Evolutionary conservation across 2,329 filamentous ascomycete genomes (phyloP).

Genomic region (Stemphylium vesicarium): DNA sequence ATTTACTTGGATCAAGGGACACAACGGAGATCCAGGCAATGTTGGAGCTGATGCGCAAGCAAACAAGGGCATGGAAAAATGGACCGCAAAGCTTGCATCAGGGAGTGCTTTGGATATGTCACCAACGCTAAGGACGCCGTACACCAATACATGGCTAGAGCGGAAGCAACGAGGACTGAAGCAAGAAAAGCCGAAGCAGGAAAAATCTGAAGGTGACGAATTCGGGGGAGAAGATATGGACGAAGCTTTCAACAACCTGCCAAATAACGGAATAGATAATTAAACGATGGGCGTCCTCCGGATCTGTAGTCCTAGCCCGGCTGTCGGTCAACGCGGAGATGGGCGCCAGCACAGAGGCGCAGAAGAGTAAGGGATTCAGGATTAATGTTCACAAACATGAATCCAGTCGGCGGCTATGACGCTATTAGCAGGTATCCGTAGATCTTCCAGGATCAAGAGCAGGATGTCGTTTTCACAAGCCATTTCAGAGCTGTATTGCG

Average conservation of each 20-base stretch:
- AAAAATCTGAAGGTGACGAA: background rate
- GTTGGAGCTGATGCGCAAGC: slow-evolving; percentile 71
- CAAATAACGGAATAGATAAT: background rate
- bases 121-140: slow-evolving; percentile 7
- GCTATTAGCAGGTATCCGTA: no score
- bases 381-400: background rate
- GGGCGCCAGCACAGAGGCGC: background rate
- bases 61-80: slow-evolving; percentile 8
- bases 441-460: no score
- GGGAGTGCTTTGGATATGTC: slow-evolving; percentile 8
- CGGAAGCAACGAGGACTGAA: slow-evolving; percentile 1
- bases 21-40: slow-evolving; percentile 76
- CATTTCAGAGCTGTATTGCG: no score
- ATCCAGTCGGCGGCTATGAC: background rate
- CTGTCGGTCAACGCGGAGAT: background rate
- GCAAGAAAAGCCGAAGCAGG: slow-evolving; percentile 6
- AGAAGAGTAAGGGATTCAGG: background rate
- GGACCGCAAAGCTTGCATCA: slow-evolving; percentile 4
- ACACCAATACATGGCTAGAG: slow-evolving; percentile 1
- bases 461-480: no score
- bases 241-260: background rate
- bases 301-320: background rate
- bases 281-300: background rate
- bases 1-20: slow-evolving; percentile 92
- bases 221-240: slow-evolving; percentile 1